A percentile compares a stretch with the other conserved stretches of the same genome.
These are phyloP conservation scores for Cyclotella baltica DNA, from an alignment of 108 stramenopile genomes.

Conservation along the genomic window DNA sequence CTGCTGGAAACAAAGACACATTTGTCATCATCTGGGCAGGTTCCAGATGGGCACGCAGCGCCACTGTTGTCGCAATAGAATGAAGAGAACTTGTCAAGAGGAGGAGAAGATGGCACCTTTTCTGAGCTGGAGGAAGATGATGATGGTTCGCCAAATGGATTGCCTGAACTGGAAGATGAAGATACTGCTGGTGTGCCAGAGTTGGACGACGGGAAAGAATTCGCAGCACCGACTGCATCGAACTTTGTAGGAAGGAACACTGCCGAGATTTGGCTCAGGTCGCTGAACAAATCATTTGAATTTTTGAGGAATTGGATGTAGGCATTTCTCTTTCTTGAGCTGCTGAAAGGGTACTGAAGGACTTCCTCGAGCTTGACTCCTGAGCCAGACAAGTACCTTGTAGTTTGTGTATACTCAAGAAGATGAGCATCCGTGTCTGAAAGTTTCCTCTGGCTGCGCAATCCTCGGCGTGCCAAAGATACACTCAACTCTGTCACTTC, in stretches of 20 bases:
- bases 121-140: not conserved
- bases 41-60: constrained; percentile 31
- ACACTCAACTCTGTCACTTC: constrained; percentile 29
- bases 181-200: not conserved
- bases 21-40: constrained; percentile 18
- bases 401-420: constrained; percentile 43
- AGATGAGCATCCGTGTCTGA: constrained; percentile 22
- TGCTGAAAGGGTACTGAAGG: constrained; percentile 42
- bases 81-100: constrained; percentile 23
- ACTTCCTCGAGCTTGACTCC: constrained; percentile 26
- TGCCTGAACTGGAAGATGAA: constrained; percentile 8
- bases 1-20: constrained; percentile 33
- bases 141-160: constrained; percentile 1
- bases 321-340: constrained; percentile 11
- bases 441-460: constrained; percentile 17
- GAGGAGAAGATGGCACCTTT: not conserved
- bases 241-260: constrained; percentile 35
- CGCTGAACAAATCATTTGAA: constrained; percentile 25
- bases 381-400: constrained; percentile 12
- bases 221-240: not conserved
- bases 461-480: constrained; percentile 15
- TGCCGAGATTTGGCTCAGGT: constrained; percentile 33
- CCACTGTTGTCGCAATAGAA: constrained; percentile 41
- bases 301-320: constrained; percentile 43
- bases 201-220: not conserved